These are phyloP conservation scores for Boechera retrofracta DNA, from an alignment of 345 rosid genomes.

Conservation along the genomic window DNA sequence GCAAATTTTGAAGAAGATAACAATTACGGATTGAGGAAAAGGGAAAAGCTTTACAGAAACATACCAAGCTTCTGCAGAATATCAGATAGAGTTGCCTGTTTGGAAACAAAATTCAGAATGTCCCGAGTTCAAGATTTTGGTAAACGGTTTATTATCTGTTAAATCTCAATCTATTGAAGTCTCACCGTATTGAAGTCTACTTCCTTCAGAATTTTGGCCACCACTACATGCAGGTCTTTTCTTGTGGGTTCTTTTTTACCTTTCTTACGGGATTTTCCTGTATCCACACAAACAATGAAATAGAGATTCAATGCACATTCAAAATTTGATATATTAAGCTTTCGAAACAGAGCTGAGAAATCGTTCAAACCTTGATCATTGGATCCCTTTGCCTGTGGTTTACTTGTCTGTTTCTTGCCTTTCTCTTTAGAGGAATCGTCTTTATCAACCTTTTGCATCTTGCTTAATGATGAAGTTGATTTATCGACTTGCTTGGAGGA, in stretches of 20 bases:
- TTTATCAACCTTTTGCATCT: slow-evolving; percentile 40
- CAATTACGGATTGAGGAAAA: not conserved
- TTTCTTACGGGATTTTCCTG: slow-evolving; percentile 66
- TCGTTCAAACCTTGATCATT: slow-evolving; percentile 67
- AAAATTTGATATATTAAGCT: slow-evolving; percentile 2
- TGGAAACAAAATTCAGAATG: slow-evolving; percentile 22
- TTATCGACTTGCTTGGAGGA: slow-evolving; percentile 56
- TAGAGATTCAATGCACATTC: not conserved
- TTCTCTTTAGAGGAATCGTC: slow-evolving; percentile 44
- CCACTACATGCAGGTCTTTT: slow-evolving; percentile 81
- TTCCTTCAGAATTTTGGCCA: slow-evolving; percentile 80
- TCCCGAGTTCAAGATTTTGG: slow-evolving; percentile 7
- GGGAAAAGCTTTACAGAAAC: slow-evolving; percentile 10
- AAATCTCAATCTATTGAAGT: slow-evolving; percentile 9
- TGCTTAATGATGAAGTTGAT: slow-evolving; percentile 50
- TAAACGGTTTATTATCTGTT: not conserved
- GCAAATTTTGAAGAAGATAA: slow-evolving; percentile 2
- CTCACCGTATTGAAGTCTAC: slow-evolving; percentile 97
- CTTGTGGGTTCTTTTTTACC: slow-evolving; percentile 70
- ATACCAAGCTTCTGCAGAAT: slow-evolving; percentile 85
- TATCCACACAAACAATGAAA: slow-evolving; percentile 44
- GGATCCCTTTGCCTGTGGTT: slow-evolving; percentile 55
- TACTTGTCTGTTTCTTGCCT: slow-evolving; percentile 62
- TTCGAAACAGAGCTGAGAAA: slow-evolving; percentile 15
- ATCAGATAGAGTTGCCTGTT: slow-evolving; percentile 95